Percentiles rank a stretch among this genome's conserved stretches.
These are phyloP conservation scores for Astrothelium macrocarpum DNA, from an alignment of 495 filamentous ascomycete species.

Conservation along the genomic window DNA sequence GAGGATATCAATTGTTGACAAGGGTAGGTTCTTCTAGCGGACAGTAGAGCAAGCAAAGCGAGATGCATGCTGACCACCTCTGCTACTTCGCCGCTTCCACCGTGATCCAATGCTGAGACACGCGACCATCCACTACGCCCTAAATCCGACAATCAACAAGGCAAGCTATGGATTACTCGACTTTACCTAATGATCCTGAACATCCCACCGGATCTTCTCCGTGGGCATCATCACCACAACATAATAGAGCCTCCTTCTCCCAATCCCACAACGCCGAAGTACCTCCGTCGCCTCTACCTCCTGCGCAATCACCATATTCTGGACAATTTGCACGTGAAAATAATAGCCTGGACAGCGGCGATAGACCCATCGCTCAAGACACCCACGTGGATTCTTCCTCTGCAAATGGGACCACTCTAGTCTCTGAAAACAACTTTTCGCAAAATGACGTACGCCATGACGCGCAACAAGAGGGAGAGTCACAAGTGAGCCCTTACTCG, in stretches of 20 bases:
- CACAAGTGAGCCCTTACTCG: conserved; percentile 37
- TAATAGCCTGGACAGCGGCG: neutral
- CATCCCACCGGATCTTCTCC: conserved; percentile 60
- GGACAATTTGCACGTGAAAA: conserved; percentile 18
- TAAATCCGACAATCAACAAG: neutral
- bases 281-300: conserved; percentile 44
- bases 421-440: conserved; percentile 2
- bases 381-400: neutral
- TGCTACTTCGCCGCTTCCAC: conserved; percentile 26
- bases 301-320: conserved; percentile 36
- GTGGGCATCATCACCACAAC: conserved; percentile 69
- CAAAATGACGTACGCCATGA: neutral
- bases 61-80: conserved; percentile 12
- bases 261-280: conserved; percentile 41
- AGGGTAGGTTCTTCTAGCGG: neutral
- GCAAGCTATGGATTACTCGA: conserved; percentile 69
- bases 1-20: too few species aligned
- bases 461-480: conserved; percentile 30
- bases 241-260: conserved; percentile 46
- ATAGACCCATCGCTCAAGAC: neutral
- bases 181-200: conserved; percentile 64
- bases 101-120: neutral
- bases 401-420: neutral
- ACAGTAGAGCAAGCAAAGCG: neutral
- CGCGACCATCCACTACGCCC: conserved; percentile 2